Conservation (phyloP, 805 yeast genomes). For the Lachancea mirantina region DNA sequence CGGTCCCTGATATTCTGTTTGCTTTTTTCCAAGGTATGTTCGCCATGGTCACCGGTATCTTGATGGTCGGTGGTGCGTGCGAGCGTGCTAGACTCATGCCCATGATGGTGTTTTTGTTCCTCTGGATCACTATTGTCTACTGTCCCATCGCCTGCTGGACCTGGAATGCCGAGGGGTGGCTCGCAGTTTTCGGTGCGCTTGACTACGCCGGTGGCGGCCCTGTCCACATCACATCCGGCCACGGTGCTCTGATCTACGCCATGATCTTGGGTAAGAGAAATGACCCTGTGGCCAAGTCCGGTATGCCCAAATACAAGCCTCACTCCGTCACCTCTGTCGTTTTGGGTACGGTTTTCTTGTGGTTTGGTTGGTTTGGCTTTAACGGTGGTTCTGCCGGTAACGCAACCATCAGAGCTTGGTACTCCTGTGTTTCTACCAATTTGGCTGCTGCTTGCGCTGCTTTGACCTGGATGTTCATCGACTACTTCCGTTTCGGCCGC, state of each 20-base stretch:
- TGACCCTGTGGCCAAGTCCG: conserved; percentile 57
- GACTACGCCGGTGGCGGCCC: conserved; percentile 99
- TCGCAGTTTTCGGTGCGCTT: conserved; percentile 69
- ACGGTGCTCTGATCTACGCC: conserved; percentile 91
- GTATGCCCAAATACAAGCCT: conserved; percentile 85
- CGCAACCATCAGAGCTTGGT: conserved; percentile 87
- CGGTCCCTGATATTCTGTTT: conserved; percentile 85
- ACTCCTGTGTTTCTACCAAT: conserved; percentile 89
- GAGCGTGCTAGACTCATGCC: conserved; percentile 96
- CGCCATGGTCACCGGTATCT: conserved; percentile 85
- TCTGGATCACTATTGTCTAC: conserved; percentile 94
- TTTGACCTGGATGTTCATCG: conserved; percentile 88
- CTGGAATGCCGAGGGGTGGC: conserved; percentile 95
- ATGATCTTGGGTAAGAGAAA: conserved; percentile 86
- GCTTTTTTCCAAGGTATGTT: conserved; percentile 95
- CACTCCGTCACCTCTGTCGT: conserved; percentile 88
- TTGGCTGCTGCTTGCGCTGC: conserved; percentile 93
- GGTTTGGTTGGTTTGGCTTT: conserved; percentile 99
- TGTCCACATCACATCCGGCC: conserved; percentile 91
- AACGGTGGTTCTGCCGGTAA: conserved; percentile 98
- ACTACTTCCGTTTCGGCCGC: conserved; percentile 75
- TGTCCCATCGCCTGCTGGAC: conserved; percentile 97
- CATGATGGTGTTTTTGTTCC: conserved; percentile 87
- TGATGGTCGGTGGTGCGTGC: conserved; percentile 96
- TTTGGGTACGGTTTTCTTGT: conserved; percentile 85